Conservation (phyloP, 768 basidiomycete species). For the Dictyophora rubrovolvata region DNA sequence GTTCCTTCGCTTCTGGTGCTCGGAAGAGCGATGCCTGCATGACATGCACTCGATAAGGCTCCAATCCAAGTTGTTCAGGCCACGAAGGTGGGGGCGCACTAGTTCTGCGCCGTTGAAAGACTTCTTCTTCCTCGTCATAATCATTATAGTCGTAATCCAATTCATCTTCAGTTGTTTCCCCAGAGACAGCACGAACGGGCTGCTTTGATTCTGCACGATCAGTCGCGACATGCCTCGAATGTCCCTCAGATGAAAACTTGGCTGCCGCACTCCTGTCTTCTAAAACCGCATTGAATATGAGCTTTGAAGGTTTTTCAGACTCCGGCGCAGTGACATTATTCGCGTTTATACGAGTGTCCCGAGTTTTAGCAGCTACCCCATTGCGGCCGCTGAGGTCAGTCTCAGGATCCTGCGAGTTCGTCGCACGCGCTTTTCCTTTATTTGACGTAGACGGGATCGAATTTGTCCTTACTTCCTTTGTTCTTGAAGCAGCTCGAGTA, state of each 20-base stretch:
- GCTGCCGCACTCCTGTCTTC: not conserved
- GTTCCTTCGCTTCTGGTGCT: slow-evolving; percentile 42
- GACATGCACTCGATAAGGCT: slow-evolving; percentile 81
- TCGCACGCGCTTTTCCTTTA: not conserved
- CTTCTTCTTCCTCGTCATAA: slow-evolving; percentile 10
- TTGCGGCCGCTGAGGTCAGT: no score
- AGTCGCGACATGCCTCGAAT: not conserved
- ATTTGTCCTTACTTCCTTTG: not conserved
- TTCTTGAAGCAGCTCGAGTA: not conserved
- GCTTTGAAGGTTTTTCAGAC: not conserved
- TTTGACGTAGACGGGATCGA: not conserved
- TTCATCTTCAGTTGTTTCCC: slow-evolving; percentile 29
- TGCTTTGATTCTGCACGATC: not conserved
- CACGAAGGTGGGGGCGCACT: slow-evolving; percentile 39
- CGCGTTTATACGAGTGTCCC: no score
- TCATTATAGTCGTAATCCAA: slow-evolving; percentile 48
- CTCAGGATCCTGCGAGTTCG: not conserved
- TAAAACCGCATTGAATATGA: not conserved
- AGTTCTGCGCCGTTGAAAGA: slow-evolving; percentile 22
- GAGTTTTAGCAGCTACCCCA: no score
- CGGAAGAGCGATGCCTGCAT: slow-evolving; percentile 89
- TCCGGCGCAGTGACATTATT: not conserved
- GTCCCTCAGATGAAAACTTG: not conserved
- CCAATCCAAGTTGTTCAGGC: slow-evolving; percentile 66
- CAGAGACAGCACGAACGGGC: not conserved